These are phyloP conservation scores for Kodamaea kaohsiungensis DNA, from an alignment of 805 yeast genomes.

Conservation along the genomic window DNA sequence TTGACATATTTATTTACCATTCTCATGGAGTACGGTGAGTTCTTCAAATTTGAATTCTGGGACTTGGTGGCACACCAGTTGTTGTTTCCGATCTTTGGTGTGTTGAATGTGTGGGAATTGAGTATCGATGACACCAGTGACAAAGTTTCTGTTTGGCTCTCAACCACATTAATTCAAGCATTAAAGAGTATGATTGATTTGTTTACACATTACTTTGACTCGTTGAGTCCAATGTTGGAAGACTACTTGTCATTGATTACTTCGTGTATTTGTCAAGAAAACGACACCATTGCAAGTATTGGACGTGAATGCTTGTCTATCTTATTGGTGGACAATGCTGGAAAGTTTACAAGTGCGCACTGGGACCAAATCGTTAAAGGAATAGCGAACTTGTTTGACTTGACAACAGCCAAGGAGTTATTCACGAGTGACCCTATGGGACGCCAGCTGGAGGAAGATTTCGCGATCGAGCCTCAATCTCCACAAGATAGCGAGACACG, in stretches of 20 bases:
- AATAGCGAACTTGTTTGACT: slow-evolving; percentile 67
- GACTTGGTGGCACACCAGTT: slow-evolving; percentile 72
- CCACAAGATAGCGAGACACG: slow-evolving; percentile 36
- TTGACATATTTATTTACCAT: slow-evolving; percentile 80
- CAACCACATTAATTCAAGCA: slow-evolving; percentile 95
- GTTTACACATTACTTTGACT: slow-evolving; percentile 78
- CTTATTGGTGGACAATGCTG: slow-evolving; percentile 72
- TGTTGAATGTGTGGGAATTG: slow-evolving; percentile 73
- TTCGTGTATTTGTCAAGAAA: slow-evolving; percentile 93
- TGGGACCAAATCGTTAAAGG: slow-evolving; percentile 74
- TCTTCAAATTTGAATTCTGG: slow-evolving; percentile 81
- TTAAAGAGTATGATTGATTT: slow-evolving; percentile 82
- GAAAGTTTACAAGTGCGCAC: slow-evolving; percentile 60
- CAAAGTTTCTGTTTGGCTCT: slow-evolving; percentile 91
- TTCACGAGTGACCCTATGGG: slow-evolving; percentile 59
- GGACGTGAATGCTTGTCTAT: slow-evolving; percentile 88
- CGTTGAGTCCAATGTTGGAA: slow-evolving; percentile 70
- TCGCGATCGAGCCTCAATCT: slow-evolving; percentile 19
- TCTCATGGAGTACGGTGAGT: slow-evolving; percentile 73
- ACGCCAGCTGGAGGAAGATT: slow-evolving; percentile 23
- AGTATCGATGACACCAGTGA: slow-evolving; percentile 67
- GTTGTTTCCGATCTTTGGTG: slow-evolving; percentile 87
- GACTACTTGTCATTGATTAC: slow-evolving; percentile 77
- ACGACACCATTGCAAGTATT: slow-evolving; percentile 93
- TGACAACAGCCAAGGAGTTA: slow-evolving; percentile 85